Percentiles rank a stretch among this genome's conserved stretches.
These are phyloP conservation scores for Colletotrichum camelliae DNA, from an alignment of 2,329 filamentous ascomycete species.

Conservation along the genomic window DNA sequence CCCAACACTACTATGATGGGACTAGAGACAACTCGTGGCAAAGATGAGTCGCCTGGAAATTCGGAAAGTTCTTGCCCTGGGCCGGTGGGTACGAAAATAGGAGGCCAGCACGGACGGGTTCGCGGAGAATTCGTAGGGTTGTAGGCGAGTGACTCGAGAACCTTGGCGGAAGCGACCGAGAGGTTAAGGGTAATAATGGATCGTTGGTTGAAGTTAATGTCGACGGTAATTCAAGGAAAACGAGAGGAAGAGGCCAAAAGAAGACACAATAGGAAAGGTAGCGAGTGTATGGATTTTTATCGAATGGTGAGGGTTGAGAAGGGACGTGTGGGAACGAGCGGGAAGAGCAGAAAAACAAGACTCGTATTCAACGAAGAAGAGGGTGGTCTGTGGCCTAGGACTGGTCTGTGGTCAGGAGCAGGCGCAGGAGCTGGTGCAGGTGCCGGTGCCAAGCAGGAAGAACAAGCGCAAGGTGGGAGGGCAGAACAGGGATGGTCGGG, in stretches of 20 bases:
- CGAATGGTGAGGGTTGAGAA: not conserved
- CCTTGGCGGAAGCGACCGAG: slow-evolving; percentile 4
- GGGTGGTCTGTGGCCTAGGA: not conserved
- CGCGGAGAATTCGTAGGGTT: not conserved
- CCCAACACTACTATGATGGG: not conserved
- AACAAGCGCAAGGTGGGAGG: not conserved
- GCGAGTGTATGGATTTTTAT: slow-evolving; percentile 14
- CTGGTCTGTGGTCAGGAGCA: not conserved
- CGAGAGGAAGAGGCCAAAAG: not conserved
- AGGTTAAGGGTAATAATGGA: not conserved
- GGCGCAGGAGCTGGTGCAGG: not conserved
- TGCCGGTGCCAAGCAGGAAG: not conserved
- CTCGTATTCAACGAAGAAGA: slow-evolving; percentile 9
- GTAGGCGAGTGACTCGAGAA: not conserved
- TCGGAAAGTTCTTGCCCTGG: slow-evolving; percentile 4
- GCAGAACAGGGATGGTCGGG: not conserved
- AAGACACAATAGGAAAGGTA: not conserved
- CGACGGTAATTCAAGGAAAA: not conserved
- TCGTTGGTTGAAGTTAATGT: not conserved
- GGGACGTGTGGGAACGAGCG: slow-evolving; percentile 3
- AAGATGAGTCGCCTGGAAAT: slow-evolving; percentile 12
- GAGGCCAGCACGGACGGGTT: not conserved
- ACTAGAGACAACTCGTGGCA: not conserved
- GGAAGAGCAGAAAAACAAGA: slow-evolving; percentile 18
- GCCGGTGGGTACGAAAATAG: slow-evolving; percentile 11